Percentiles rank a stretch among this genome's conserved stretches.
phyloP scores from a whole-genome alignment of 805 yeast species.

The Scheffersomyces coipomensis region DNA sequence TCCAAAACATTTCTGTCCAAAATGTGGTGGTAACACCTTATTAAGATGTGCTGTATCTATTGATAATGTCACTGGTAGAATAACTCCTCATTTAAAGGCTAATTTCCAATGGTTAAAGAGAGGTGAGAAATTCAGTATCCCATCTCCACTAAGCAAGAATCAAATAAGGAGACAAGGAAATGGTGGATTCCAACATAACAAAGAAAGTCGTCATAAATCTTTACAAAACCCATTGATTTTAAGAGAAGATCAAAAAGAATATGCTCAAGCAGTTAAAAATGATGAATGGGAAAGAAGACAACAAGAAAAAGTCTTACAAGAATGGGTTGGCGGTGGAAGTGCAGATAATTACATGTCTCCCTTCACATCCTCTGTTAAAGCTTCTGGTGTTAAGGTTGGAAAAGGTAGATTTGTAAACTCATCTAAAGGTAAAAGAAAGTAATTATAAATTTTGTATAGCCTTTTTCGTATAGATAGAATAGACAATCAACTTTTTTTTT shows the following conservation, averaged over 20 bases:
- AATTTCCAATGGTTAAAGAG: constrained; percentile 93
- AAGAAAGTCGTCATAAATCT: constrained; percentile 52
- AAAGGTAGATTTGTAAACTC: constrained; percentile 80
- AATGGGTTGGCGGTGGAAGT: constrained; percentile 94
- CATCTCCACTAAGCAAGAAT: constrained; percentile 84
- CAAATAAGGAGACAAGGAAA: constrained; percentile 72
- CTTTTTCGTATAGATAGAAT: too few species aligned
- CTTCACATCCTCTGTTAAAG: constrained; percentile 50
- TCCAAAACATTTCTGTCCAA: constrained; percentile 86
- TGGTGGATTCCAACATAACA: constrained; percentile 75
- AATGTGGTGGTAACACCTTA: constrained; percentile 92
- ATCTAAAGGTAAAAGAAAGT: constrained; percentile 31
- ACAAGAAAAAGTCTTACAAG: constrained; percentile 79
- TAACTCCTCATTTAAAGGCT: constrained; percentile 84
- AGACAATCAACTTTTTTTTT: too few species aligned
- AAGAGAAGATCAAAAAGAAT: constrained; percentile 94
- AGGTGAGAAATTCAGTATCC: constrained; percentile 78
- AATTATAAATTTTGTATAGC: too few species aligned
- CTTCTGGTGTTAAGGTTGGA: constrained; percentile 77
- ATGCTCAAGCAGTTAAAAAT: constrained; percentile 80
- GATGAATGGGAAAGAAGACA: constrained; percentile 85
- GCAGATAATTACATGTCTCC: constrained; percentile 88
- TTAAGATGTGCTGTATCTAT: constrained; percentile 89
- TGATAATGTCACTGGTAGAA: constrained; percentile 71
- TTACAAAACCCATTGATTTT: constrained; percentile 53